Conservation (phyloP, 2,329 filamentous ascomycete species). For the Ceratocystis eucalypticola region DNA sequence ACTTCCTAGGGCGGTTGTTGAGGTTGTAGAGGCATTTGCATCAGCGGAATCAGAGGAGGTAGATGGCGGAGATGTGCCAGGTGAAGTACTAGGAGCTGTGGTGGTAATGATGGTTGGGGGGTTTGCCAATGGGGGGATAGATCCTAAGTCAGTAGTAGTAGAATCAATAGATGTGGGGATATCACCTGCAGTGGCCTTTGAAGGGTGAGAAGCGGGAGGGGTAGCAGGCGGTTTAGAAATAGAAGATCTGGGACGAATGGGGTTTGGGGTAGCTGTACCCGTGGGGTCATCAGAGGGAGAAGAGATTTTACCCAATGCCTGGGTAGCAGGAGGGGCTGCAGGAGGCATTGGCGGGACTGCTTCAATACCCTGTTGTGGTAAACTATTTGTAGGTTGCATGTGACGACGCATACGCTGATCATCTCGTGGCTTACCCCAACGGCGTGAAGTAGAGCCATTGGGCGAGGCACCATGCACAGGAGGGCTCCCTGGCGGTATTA, state of each 20-base stretch:
- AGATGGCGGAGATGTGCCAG: conserved; percentile 26
- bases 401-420: background rate
- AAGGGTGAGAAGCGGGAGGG: background rate
- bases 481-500: conserved; percentile 19
- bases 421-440: background rate
- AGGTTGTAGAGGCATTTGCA: background rate
- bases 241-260: background rate
- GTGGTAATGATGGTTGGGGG: background rate
- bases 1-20: background rate
- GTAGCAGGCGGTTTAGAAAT: background rate
- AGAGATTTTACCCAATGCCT: background rate
- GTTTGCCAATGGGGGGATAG: background rate
- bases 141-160: conserved; percentile 27
- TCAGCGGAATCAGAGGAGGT: conserved; percentile 19
- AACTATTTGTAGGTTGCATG: conserved; percentile 26
- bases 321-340: background rate
- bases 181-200: background rate
- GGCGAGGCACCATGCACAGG: conserved; percentile 31
- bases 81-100: conserved; percentile 5
- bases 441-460: background rate
- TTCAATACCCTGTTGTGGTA: background rate
- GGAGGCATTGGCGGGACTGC: background rate
- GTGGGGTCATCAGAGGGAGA: background rate
- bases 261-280: background rate
- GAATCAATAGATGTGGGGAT: background rate